phyloP scores from a whole-genome alignment of 2,329 filamentous ascomycete genomes.

The Trichophyton schoenleinii region DNA sequence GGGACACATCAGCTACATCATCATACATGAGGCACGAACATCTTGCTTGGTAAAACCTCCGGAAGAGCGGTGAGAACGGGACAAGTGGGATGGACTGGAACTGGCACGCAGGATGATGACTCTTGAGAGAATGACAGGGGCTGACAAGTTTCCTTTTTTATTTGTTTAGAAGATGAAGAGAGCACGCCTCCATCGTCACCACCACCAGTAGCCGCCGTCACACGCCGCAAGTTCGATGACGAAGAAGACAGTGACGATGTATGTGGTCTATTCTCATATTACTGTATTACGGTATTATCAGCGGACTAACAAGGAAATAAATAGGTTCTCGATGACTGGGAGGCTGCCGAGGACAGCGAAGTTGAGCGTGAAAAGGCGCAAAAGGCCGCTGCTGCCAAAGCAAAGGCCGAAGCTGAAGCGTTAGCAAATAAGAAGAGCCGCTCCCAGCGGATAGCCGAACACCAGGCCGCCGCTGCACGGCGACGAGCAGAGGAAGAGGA shows the following conservation, averaged over 20 bases:
- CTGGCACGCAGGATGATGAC: not conserved
- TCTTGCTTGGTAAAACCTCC: not conserved
- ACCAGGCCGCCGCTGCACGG: conserved; percentile 50
- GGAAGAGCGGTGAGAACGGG: not conserved
- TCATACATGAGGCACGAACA: conserved; percentile 1
- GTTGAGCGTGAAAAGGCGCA: conserved; percentile 90
- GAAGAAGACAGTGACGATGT: conserved; percentile 79
- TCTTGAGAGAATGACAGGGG: conserved; percentile 3
- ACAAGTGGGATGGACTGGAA: not conserved
- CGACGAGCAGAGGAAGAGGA: conserved; percentile 47
- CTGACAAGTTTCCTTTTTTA: not conserved
- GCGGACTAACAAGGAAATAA: not conserved
- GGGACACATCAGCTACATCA: not conserved
- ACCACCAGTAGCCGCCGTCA: conserved; percentile 33
- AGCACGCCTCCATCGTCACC: conserved; percentile 39
- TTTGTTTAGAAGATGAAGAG: conserved; percentile 36
- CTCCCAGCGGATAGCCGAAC: conserved; percentile 71
- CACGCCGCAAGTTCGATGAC: conserved; percentile 70
- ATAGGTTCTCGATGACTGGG: conserved; percentile 90
- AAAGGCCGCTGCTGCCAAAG: conserved; percentile 74
- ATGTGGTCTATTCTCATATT: conserved; percentile 22
- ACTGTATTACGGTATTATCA: not conserved
- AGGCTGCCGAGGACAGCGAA: conserved; percentile 91
- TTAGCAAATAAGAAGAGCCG: conserved; percentile 87
- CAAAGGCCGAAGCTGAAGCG: conserved; percentile 76